These are phyloP conservation scores for Metschnikowia continentalis DNA, from an alignment of 805 yeast species.

Conservation along the genomic window DNA sequence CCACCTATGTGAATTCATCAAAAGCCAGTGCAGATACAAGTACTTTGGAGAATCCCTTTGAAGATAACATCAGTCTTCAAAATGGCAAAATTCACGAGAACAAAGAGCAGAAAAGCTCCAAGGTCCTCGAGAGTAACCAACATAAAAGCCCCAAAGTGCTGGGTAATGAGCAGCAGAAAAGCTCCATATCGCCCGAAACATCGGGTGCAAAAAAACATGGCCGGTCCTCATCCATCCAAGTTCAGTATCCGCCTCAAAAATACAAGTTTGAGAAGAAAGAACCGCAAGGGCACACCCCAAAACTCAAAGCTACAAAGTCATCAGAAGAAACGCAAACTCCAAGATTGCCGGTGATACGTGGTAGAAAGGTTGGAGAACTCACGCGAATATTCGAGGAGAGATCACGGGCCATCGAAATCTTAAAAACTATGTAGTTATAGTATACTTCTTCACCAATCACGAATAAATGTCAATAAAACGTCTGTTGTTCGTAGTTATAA, in stretches of 20 bases:
- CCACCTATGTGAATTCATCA: neutral
- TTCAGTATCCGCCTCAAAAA: conserved; percentile 38
- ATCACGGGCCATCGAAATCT: conserved; percentile 36
- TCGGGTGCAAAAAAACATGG: neutral
- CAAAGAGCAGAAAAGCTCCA: neutral
- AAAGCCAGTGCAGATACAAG: neutral
- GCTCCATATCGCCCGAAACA: neutral
- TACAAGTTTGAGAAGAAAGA: conserved; percentile 23
- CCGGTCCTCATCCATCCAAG: conserved; percentile 10
- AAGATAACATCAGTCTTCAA: neutral
- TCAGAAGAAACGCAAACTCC: conserved; percentile 1
- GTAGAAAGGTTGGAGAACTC: conserved; percentile 57
- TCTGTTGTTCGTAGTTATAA: conserved; percentile 3
- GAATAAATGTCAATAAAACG: neutral
- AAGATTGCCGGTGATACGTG: conserved; percentile 44
- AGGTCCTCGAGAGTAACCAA: neutral
- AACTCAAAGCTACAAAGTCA: neutral
- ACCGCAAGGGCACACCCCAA: neutral
- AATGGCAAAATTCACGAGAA: neutral
- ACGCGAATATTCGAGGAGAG: conserved; percentile 64
- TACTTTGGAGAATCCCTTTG: neutral
- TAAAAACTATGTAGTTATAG: conserved; percentile 12
- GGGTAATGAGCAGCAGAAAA: neutral
- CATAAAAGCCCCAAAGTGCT: neutral
- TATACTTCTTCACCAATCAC: neutral